Evolutionary conservation across 1,139 yeast genomes (phyloP), one percentile per base, ranked within the genome.

Genomic region (Lodderomyces margitis): DNA sequence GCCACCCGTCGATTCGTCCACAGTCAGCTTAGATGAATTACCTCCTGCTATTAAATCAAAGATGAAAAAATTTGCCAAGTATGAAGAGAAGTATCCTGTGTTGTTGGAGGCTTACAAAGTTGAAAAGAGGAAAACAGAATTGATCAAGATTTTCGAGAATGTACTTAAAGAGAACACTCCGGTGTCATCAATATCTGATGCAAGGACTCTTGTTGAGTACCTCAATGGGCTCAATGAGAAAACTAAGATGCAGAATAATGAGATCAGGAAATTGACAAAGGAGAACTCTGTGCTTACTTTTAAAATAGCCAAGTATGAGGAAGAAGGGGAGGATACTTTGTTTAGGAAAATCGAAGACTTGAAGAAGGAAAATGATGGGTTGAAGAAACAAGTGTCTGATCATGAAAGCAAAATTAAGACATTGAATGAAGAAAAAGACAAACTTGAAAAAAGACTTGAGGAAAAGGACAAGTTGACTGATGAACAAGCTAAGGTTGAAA

Each of bases 21-120:
- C 42, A 8, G 32, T 50, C 66, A 30, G 64, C 65, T 6, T 15
- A 9, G 45, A 43, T 8, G 67, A 72, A 2, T 60, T 83, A 25
- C 80, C 89, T 0, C 72, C 73, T 5, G 75, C 74, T 8, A 61
- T 86, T 21, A 74, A 76, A 50, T 66, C 81, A 11, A 85, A 84
- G 54, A 64, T 91, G 62, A 75, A 77, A 47, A 89, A 87, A 66
- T 87, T 87, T 57, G 81, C 78, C 44, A 89, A 88, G 59, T 92
- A 89, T 59, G 98, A 92, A 60, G 86, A 85, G 44, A 87, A 87
- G 57, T 91, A 89, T 58, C 98, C 97, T 0, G 64, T 81, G 16
- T 68, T 91, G 12, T 72, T 88, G 38, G 85, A 84, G 38, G 97
- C 98, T 0, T 91, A 86, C 64, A 86, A 88, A 57, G 68, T 75